Evolutionary conservation across 805 yeast species (phyloP).

Genomic region (Hanseniaspora osmophila): DNA sequence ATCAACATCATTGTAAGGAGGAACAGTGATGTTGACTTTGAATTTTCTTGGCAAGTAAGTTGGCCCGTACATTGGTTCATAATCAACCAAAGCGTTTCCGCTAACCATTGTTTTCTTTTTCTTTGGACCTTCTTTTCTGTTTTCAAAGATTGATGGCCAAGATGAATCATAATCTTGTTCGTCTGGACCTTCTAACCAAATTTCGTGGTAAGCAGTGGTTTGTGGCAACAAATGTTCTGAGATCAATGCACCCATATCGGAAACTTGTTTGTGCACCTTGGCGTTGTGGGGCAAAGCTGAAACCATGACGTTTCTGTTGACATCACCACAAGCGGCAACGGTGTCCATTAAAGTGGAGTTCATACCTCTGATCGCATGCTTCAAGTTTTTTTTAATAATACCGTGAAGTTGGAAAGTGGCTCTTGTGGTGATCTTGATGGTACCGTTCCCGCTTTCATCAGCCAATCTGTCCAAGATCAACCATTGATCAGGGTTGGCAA

Average conservation of each 20-base stretch:
- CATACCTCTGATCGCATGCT: conserved; percentile 85
- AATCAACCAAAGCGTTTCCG: conserved; percentile 68
- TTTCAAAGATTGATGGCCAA: conserved; percentile 50
- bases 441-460: conserved; percentile 76
- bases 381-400: conserved; percentile 75
- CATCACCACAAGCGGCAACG: conserved; percentile 97
- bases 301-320: conserved; percentile 87
- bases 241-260: conserved; percentile 44
- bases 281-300: conserved; percentile 80
- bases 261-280: conserved; percentile 64
- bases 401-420: conserved; percentile 96
- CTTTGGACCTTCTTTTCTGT: conserved; percentile 59
- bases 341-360: conserved; percentile 85
- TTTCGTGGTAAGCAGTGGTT: conserved; percentile 92
- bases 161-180: conserved; percentile 47
- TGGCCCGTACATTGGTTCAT: conserved; percentile 80
- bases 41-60: conserved; percentile 89
- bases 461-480: conserved; percentile 70
- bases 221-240: conserved; percentile 77
- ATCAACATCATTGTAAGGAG: conserved; percentile 93
- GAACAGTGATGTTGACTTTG: conserved; percentile 87
- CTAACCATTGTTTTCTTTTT: conserved; percentile 75
- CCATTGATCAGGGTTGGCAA: conserved; percentile 81
- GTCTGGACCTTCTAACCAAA: conserved; percentile 85
- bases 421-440: conserved; percentile 87